Evolutionary conservation across 495 filamentous ascomycete genomes (phyloP), one percentile per base, ranked within the genome.

Genomic region (Neurospora tetrasperma): DNA sequence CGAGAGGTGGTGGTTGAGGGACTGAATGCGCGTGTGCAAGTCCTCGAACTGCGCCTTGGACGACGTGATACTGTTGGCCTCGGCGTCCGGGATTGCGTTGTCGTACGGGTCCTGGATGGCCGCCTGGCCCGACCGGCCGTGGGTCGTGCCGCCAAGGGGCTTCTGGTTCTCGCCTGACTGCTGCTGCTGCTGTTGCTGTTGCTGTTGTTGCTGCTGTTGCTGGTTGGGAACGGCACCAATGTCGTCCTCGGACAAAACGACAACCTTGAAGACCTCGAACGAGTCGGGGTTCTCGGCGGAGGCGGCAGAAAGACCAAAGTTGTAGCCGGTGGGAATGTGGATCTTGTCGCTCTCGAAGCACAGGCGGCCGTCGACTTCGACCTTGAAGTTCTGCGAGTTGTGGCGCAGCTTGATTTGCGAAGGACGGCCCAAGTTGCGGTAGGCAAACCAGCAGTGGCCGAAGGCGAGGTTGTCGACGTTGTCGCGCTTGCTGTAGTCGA

Each of bases 211-310:
- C 77, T 82, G 78, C 74, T 82, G 78, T 74, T 76, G 78, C 78
- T 73, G 80, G 80, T 72, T 27, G 54, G 54, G 54, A 35, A 62
- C 27, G 54, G 54, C 12, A 35, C 54, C 54, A 62, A 62, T 35
- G 54, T 66, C 76, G 75, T 78, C 82, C 54, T 86, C 83, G 16
- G 85, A 88, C 78, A 89, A 86, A 43, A 94, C 85, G 44, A 92
- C 83, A 77, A 98, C 88, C 76, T 95, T 97, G 85, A 94, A 95
- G 74, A 96, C 80, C 82, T 99, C 96, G 79, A 97, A 97, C 39
- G 93, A 96, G 80, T 99, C 96, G 0, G 96, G 93, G 75, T 88
- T 94, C 73, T 98, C 94, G 39, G 93, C 93, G 9, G 93, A 94
- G 5, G 91, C 92, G 42, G 95, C 96, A 3, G 92, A 91, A 74